Base-by-base conservation (phyloP, 2,329 filamentous ascomycete species). In the Cladosporium sp. region DNA sequence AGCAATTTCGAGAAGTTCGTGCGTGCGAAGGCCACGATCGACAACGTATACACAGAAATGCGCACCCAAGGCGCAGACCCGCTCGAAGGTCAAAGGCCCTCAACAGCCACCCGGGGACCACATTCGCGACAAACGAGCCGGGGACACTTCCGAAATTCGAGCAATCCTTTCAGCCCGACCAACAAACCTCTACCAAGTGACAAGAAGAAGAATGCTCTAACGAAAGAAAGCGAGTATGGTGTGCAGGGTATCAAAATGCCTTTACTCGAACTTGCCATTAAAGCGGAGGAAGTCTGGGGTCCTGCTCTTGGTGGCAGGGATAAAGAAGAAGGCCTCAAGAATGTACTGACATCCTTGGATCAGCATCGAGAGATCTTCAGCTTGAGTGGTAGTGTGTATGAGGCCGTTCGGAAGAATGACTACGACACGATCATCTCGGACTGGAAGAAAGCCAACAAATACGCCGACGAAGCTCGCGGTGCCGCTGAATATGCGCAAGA, bases 31-130 rank as follows among this genome's bases (percentile, higher is more conserved):
- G 90, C 93, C 17, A 97, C 93, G 7, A 97, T 99, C 69, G 94
- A 99, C 76, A 96, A 96, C 75, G 94, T 99, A 55, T 99, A 99
- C 76, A 95, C 88, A 62, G 94, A 99, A 74, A 99, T 99, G 94
- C 80, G 83, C 28, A 82, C 82, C 36, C 82, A 96, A 84, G 81
- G 92, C 79, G 74, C 76, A 42, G 75, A 82, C 58, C 69, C 75
- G 49, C 69, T 74, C 52, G 61, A 72, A 34, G 59, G 63, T 58
- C 36, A 19, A 25, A 42, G 54, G 11, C 55, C 64, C 2, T 52
- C 51, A 15, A 61, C 64, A 12, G 50, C 60, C 6, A 36, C 66
- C 64, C 34, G 42, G 36, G 40, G 54, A 3, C 72, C 76, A 19
- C 87, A 90, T 69, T 87, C 84, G 19, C 82, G 88, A 20, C 85